Conservation (phyloP, 805 yeast species). For the Ogataea ganodermae region DNA sequence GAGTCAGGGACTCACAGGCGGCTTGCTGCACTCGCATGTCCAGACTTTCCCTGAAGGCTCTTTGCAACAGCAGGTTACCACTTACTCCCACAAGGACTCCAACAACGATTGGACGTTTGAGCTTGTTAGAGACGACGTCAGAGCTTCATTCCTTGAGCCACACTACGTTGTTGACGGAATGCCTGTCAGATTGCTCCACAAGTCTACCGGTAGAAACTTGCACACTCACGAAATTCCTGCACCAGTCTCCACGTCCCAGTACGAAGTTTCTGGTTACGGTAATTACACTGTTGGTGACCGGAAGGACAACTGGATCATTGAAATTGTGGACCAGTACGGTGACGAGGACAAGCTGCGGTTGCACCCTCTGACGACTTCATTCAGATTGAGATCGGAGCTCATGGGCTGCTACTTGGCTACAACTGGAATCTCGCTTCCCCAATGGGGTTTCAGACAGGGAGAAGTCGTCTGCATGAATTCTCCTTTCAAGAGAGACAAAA, state of each 20-base stretch:
- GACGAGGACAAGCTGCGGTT: slow-evolving; percentile 51
- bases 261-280: slow-evolving; percentile 91
- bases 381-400: slow-evolving; percentile 63
- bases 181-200: slow-evolving; percentile 71
- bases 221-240: slow-evolving; percentile 84
- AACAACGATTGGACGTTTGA: slow-evolving; percentile 83
- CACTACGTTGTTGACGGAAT: slow-evolving; percentile 59
- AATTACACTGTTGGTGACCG: slow-evolving; percentile 67
- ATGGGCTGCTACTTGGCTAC: slow-evolving; percentile 80
- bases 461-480: slow-evolving; percentile 81
- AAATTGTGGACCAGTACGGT: slow-evolving; percentile 66
- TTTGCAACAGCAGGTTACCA: slow-evolving; percentile 90
- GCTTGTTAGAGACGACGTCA: slow-evolving; percentile 50
- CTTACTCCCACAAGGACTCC: slow-evolving; percentile 84
- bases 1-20: slow-evolving; percentile 71
- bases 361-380: slow-evolving; percentile 77
- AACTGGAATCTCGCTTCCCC: slow-evolving; percentile 66
- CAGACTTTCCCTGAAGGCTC: slow-evolving; percentile 91
- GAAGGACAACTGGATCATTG: slow-evolving; percentile 90
- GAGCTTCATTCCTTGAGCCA: slow-evolving; percentile 35
- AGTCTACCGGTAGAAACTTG: slow-evolving; percentile 67
- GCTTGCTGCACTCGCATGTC: slow-evolving; percentile 83
- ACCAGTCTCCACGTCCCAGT: slow-evolving; percentile 63
- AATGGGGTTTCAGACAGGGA: slow-evolving; percentile 85
- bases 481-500: slow-evolving; percentile 72